Conservation (phyloP, 73 alveolate species). For the Blepharisma japonicum region DNA sequence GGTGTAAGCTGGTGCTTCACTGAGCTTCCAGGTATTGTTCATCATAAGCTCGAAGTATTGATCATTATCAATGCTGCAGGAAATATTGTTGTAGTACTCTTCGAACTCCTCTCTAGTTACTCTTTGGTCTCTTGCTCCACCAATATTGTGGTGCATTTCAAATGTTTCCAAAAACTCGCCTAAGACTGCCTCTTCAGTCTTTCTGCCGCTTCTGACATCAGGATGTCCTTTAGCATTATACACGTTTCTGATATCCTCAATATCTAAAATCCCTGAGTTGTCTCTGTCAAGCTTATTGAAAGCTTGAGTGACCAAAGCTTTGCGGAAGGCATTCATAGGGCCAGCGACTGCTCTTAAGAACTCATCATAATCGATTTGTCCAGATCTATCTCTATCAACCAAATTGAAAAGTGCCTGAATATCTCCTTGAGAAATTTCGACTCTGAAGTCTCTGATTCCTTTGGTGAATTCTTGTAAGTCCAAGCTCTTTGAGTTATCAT, state of each 20-base stretch:
- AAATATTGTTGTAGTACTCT: slow-evolving; percentile 62
- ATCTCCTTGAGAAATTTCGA: slow-evolving; percentile 51
- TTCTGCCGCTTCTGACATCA: slow-evolving; percentile 66
- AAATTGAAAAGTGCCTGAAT: slow-evolving; percentile 45
- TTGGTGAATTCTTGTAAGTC: slow-evolving; percentile 70
- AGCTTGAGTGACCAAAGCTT: slow-evolving; percentile 64
- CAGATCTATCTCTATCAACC: slow-evolving; percentile 58
- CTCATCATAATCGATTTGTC: slow-evolving; percentile 68
- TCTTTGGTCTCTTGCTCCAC: slow-evolving; percentile 15
- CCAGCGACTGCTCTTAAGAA: slow-evolving; percentile 63
- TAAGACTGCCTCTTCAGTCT: slow-evolving; percentile 56
- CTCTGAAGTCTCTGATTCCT: slow-evolving; percentile 66
- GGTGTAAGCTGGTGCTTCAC: slow-evolving; percentile 28
- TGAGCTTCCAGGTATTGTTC: slow-evolving; percentile 82
- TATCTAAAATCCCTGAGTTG: slow-evolving; percentile 57
- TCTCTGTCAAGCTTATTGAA: slow-evolving; percentile 59
- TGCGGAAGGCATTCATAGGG: slow-evolving; percentile 62
- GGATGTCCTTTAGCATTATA: slow-evolving; percentile 75
- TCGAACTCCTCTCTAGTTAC: slow-evolving; percentile 48
- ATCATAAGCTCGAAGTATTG: slow-evolving; percentile 73
- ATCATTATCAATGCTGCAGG: slow-evolving; percentile 74
- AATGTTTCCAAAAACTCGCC: slow-evolving; percentile 53
- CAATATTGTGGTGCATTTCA: slow-evolving; percentile 55
- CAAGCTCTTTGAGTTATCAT: slow-evolving; percentile 60
- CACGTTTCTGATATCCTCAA: slow-evolving; percentile 54